Evolutionary conservation across 2,329 filamentous ascomycete species (phyloP).

Genomic region (Alternaria consortialis): DNA sequence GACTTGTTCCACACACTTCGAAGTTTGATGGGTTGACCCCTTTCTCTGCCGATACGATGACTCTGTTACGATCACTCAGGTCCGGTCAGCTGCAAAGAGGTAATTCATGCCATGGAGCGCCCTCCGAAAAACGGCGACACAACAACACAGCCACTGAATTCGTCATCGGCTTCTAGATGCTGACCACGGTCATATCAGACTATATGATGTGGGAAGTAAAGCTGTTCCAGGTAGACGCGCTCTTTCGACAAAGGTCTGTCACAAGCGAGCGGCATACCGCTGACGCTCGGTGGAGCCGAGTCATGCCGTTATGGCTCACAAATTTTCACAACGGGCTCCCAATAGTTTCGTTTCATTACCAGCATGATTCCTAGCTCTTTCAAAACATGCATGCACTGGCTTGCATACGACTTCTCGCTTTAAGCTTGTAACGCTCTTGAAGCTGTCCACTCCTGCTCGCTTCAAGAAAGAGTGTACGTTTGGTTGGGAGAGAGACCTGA

Average conservation of each 20-base stretch:
- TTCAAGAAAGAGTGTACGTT: too few relatives aligned
- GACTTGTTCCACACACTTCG: not conserved
- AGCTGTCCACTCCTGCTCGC: too few relatives aligned
- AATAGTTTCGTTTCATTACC: too few relatives aligned
- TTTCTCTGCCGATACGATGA: not conserved
- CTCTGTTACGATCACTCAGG: not conserved
- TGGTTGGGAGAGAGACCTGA: too few relatives aligned
- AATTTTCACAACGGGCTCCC: too few relatives aligned
- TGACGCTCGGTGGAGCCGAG: not conserved
- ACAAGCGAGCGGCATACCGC: not conserved
- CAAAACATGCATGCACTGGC: too few relatives aligned
- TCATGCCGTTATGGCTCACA: not conserved
- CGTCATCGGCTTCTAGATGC: not conserved
- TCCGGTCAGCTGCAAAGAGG: not conserved
- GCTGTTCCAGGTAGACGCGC: fast-evolving
- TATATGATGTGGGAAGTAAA: not conserved
- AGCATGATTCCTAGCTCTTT: too few relatives aligned
- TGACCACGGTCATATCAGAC: not conserved
- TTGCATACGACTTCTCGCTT: too few relatives aligned
- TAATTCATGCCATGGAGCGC: not conserved
- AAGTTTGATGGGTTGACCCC: not conserved
- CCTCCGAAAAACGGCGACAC: not conserved
- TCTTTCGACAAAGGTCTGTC: not conserved
- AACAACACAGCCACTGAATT: not conserved
- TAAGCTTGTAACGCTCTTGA: too few relatives aligned